Base-by-base conservation (phyloP, 2,329 filamentous ascomycete species). In the Pseudocercospora macadamiae region DNA sequence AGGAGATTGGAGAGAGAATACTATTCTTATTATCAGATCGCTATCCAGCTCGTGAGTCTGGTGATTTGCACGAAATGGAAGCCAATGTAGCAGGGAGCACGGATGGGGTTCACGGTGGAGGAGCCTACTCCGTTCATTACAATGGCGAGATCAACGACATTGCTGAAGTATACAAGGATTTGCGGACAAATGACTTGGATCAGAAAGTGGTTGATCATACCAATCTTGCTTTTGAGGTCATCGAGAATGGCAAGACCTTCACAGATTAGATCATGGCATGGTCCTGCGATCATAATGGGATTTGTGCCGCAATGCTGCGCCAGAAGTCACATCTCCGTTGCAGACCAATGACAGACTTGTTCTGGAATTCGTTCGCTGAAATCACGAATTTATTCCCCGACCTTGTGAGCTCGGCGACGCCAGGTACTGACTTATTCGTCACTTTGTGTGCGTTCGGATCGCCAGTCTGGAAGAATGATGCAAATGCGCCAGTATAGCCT, bases 381-480 rank as follows among this genome's bases (percentile, higher is more conserved):
- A 86, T 75, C 3, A 85, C 76, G 66, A 83, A 86, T 68, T 86
- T 79, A 57, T 77, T 67, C 0, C 74, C 76, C 0, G 72, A 71
- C 10, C 49, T 67, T 16, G 69, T 66, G 6, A 82, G 63, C 8
- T 69, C 60, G 1, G 84, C 83, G 6, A 86, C 79, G 1, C 74
- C 79, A 14, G 71, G 70, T 47, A 78, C 68, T 25, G 71, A 74
- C 1, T 59, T 59, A 54, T 77, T 74, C 0, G 83, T 85, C 32
- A 86, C 61, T 59, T 86, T 86, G 57, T 82, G 76, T 10, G 76
- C 72, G 65, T 87, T 86, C 0, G 85, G 83, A 68, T 86, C 78
- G 0, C 83, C 83, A 0, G 82, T 84, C 68, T 83, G 77, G 58
- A 87, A 81, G 70, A 86, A 87, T 21, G 80, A 83, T 0, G 82